phyloP scores from a whole-genome alignment of 495 filamentous ascomycete genomes.

The Penicillium pancosmium region DNA sequence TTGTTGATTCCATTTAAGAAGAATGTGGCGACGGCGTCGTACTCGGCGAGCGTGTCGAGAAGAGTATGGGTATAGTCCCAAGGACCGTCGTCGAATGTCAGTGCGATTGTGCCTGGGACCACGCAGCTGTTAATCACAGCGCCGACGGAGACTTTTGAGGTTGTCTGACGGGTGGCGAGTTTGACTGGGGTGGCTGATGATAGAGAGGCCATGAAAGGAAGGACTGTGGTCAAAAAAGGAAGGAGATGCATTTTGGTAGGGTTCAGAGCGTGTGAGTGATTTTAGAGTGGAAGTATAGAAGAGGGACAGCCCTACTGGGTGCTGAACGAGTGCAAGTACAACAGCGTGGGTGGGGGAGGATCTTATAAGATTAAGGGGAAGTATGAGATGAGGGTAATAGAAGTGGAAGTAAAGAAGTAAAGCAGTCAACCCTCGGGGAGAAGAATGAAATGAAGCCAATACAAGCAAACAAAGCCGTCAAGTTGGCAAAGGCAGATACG shows the following conservation, averaged over 20 bases:
- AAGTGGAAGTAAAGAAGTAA: neutral
- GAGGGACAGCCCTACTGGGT: neutral
- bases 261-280: neutral
- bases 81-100: constrained; percentile 82
- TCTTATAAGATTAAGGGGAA: neutral
- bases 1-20: constrained; percentile 73
- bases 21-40: constrained; percentile 68
- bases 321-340: neutral
- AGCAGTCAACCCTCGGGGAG: neutral
- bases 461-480: neutral
- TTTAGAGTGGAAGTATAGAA: neutral
- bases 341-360: neutral
- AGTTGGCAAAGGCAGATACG: neutral
- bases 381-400: no score
- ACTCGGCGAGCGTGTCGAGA: constrained; percentile 62
- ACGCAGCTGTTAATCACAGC: constrained; percentile 63
- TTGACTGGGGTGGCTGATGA: constrained; percentile 2
- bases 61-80: constrained; percentile 64
- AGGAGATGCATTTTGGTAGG: constrained; percentile 17
- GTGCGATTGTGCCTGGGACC: constrained; percentile 59
- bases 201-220: constrained; percentile 12
- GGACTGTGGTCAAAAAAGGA: constrained; percentile 6
- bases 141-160: constrained; percentile 49
- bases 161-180: neutral
- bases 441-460: neutral